These are phyloP conservation scores for Isoetes taiwanensis DNA, from an alignment of 75 land plant genomes.

Conservation along the genomic window DNA sequence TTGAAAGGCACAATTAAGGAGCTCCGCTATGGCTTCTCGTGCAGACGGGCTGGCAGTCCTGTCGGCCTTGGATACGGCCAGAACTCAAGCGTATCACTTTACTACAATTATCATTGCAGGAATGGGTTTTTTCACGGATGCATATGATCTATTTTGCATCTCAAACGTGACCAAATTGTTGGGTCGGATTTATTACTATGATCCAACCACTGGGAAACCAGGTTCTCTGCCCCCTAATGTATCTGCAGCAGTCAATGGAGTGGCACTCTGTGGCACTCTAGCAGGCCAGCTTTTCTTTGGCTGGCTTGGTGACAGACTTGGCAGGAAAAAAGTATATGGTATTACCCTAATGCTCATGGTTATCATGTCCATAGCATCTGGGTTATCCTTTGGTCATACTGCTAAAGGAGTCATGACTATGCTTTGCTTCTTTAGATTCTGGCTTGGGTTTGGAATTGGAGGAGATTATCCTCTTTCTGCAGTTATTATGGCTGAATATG, in stretches of 20 bases:
- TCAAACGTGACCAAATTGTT: constrained; percentile 1
- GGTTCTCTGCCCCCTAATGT: constrained; percentile 26
- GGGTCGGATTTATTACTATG: neutral
- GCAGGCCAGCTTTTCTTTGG: constrained; percentile 3
- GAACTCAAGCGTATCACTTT: neutral
- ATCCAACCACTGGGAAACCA: neutral
- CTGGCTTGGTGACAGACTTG: constrained; percentile 13
- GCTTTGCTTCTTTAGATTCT: constrained; percentile 47
- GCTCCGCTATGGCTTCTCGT: too few species aligned
- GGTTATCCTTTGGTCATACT: constrained; percentile 42
- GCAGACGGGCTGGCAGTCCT: constrained; percentile 11
- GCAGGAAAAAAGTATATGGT: constrained; percentile 47
- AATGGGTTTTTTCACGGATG: constrained; percentile 8
- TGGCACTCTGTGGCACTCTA: constrained; percentile 3
- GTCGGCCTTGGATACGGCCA: constrained; percentile 30
- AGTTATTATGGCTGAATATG: constrained; percentile 43
- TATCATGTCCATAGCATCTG: constrained; percentile 31
- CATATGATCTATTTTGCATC: constrained; percentile 4
- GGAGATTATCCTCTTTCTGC: constrained; percentile 41
- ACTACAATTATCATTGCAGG: neutral
- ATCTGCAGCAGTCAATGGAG: constrained; percentile 3
- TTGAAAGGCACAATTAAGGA: too few species aligned
- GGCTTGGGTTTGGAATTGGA: constrained; percentile 46
- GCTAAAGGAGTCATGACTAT: constrained; percentile 26
- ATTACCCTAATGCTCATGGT: constrained; percentile 43